Evolutionary conservation across 768 basidiomycete species (phyloP).

Genomic region (Lanmaoa rubissima): DNA sequence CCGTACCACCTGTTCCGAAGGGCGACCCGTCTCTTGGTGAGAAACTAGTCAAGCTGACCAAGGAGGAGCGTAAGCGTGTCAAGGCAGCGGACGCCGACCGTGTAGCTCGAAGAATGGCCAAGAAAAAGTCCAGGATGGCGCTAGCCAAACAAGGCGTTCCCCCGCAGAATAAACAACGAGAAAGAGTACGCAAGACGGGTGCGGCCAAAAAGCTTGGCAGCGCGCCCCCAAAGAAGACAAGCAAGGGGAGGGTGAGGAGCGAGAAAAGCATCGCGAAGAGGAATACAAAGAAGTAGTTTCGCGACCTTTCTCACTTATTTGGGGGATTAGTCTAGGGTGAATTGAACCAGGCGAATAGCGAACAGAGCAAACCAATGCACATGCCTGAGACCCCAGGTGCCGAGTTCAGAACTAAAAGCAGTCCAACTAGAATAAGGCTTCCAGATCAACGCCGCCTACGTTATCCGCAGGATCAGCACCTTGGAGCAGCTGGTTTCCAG

Average conservation of each 20-base stretch:
- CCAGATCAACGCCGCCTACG: background rate
- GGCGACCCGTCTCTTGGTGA: conserved; percentile 83
- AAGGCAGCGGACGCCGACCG: conserved; percentile 82
- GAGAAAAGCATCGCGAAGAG: conserved; percentile 51
- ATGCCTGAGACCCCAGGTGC: background rate
- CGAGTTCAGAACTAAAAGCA: background rate
- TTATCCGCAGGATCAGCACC: background rate
- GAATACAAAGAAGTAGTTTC: conserved; percentile 55
- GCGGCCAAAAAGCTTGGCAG: conserved; percentile 23
- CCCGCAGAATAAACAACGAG: conserved; percentile 41
- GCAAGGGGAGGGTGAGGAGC: conserved; percentile 50
- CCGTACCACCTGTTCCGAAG: conserved; percentile 46
- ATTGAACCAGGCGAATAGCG: background rate
- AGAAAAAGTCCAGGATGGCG: conserved; percentile 75
- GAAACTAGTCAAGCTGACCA: conserved; percentile 71
- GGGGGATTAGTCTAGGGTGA: too few species aligned
- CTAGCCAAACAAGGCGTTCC: conserved; percentile 43
- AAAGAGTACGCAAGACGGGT: conserved; percentile 45
- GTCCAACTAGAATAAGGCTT: too few species aligned
- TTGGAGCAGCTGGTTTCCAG: background rate
- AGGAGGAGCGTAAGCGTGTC: conserved; percentile 80
- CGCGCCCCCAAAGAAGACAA: conserved; percentile 26
- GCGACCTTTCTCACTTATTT: background rate
- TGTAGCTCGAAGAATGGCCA: conserved; percentile 78
- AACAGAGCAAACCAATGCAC: background rate